These are phyloP conservation scores for Coniochaeta sp. DNA, from an alignment of 2,329 filamentous ascomycete species.

Conservation along the genomic window DNA sequence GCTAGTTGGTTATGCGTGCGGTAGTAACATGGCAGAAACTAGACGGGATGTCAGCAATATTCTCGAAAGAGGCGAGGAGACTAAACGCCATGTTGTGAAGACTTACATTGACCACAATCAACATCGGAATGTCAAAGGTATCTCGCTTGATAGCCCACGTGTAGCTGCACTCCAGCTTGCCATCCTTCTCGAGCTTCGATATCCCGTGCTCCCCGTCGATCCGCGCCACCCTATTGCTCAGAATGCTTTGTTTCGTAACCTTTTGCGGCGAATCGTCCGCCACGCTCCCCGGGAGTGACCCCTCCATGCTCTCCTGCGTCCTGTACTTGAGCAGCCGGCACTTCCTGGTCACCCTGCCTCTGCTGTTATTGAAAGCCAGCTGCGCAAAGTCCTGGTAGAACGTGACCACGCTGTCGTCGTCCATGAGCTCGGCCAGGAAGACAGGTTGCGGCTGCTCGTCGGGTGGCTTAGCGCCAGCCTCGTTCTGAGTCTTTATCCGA, in stretches of 20 bases:
- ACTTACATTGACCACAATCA: slow-evolving; percentile 97
- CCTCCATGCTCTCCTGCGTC: slow-evolving; percentile 48
- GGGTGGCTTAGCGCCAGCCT: slow-evolving; percentile 23
- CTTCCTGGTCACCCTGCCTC: slow-evolving; percentile 74
- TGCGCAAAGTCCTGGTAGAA: slow-evolving; percentile 96
- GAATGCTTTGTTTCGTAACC: slow-evolving; percentile 37
- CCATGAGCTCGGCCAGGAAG: slow-evolving; percentile 85
- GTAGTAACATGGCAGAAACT: slow-evolving; percentile 55
- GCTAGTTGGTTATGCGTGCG: slow-evolving; percentile 51
- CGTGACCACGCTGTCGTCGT: slow-evolving; percentile 86
- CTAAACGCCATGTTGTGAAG: neutral
- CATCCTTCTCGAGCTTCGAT: slow-evolving; percentile 74
- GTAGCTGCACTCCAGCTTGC: slow-evolving; percentile 89
- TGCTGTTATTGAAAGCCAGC: slow-evolving; percentile 84
- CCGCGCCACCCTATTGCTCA: slow-evolving; percentile 52
- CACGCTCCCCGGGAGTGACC: slow-evolving; percentile 11
- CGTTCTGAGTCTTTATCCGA: slow-evolving; percentile 36
- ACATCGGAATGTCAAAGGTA: slow-evolving; percentile 96
- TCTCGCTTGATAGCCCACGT: slow-evolving; percentile 97
- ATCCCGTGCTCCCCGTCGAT: slow-evolving; percentile 72
- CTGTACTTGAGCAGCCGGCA: slow-evolving; percentile 89
- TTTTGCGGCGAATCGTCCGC: slow-evolving; percentile 25
- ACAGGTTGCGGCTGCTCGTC: slow-evolving; percentile 63
- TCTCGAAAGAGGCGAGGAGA: neutral
- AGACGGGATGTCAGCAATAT: slow-evolving; percentile 11